Evolutionary conservation across 305 asterid species (phyloP), one percentile per base, ranked within the genome.

Genomic region (Plantago lanceolata): DNA sequence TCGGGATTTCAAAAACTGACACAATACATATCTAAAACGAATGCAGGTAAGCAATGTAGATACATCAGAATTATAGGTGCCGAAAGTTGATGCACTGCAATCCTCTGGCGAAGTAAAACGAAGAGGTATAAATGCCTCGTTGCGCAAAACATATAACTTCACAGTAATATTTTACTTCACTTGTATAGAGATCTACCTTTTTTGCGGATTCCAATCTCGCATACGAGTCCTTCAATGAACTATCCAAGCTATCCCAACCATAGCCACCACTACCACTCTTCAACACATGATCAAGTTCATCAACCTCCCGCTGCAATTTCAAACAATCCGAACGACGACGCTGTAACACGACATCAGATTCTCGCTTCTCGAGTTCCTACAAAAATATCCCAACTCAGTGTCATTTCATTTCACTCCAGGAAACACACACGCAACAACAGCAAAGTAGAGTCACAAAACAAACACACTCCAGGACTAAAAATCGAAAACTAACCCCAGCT

Each of bases 341-440:
- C 26, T 48, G 72, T 44, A 83, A 75, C 76, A 72, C 68, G 31
- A 76, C 61, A 52, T 85, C 82, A 35, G 76, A 48, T 72, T 79
- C 90, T 70, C 78, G 80, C 67, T 63, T 68, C 68, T 87, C 90
- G 19, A 87, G 77, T 65, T 67, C 93, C 95, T 90, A 71, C 40
- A 59, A 55, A 66, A 64, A 76, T 56, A 24, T 18, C 62, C 45
- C 64, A 61, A 59, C 61, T 40, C 50, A 66, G 49, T 29, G 63
- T 58, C 62, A 63, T 62, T 65, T 63, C 50, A 54, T 18, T 61
- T 35, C 69, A 58, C 19, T 58, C 31, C 65, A 57, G 35, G 26
- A 43, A 52, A 54, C 31, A 67, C 60, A 68, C 44, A 29, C 58
- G 48, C 55, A 17, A 19, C 20, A 48, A 26, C 18, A 19, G 4